Evolutionary conservation across 2,329 filamentous ascomycete genomes (phyloP), one percentile per base, ranked within the genome.

Genomic region (Clonostachys sp.): DNA sequence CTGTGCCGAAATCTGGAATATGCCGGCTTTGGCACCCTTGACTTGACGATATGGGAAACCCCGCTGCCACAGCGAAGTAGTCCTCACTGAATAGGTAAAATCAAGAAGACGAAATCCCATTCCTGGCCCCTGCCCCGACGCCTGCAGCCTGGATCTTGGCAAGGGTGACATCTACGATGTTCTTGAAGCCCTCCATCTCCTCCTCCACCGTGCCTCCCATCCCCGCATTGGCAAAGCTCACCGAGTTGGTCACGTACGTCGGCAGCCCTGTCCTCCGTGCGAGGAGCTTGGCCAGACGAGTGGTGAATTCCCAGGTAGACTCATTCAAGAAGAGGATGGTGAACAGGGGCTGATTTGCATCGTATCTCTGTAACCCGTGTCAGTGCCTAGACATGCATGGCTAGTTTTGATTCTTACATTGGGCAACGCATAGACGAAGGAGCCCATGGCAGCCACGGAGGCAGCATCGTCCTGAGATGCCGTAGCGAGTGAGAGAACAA

Each of bases 371-470:
- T 30, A 30, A 10, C 24, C 24, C 8, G 24, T 30, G 24, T 30
- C 9, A 30, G 24, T 30, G 4, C 24, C 24, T 30, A 30, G 20
- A n/a, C n/a, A 20, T 42, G 13, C 12, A 18, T n/a, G 43, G 30
- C 12, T 17, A 9, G 42, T 9, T 12, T 12, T 47, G 24, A 24
- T 13, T 63, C 71, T 57, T 72, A 96, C 94, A 70, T 96, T 87
- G 14, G 94, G 92, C 64, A 99, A 81, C 4, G 91, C 89, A 63
- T 96, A 97, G 42, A 97, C 89, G 61, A 97, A 92, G 44, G 90
- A 96, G 4, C 94, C 92, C 67, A 97, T 77, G 44, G 78, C 71
- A 39, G 78, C 71, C 8, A 74, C 62, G 9, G 66, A 61, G 12
- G 70, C 70, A n/a, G 66, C 62, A 40, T 81, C 76, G 45, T 80